Evolutionary conservation across 2,329 filamentous ascomycete genomes (phyloP).

Genomic region (Triangularia setosa): DNA sequence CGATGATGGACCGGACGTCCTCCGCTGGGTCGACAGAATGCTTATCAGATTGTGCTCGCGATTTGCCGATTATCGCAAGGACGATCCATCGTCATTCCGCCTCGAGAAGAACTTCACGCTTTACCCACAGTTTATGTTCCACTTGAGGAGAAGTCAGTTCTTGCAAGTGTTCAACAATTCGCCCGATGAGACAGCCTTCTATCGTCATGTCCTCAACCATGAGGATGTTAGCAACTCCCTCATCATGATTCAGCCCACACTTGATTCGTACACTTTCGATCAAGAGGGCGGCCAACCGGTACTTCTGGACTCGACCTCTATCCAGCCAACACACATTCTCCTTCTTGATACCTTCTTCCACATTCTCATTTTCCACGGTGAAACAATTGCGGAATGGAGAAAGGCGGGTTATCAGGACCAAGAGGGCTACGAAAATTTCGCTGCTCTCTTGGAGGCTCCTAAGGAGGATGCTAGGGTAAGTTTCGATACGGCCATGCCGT

Average conservation of each 20-base stretch:
- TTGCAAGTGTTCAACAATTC: constrained; percentile 99
- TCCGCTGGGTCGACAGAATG: constrained; percentile 98
- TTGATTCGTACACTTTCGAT: constrained; percentile 96
- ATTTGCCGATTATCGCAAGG: constrained; percentile 97
- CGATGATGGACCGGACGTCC: constrained; percentile 95
- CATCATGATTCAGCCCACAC: constrained; percentile 97
- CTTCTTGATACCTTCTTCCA: constrained; percentile 99
- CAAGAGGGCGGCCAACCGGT: constrained; percentile 90
- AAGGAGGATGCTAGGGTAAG: constrained; percentile 93
- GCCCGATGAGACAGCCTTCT: constrained; percentile 98
- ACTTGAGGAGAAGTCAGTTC: constrained; percentile 93
- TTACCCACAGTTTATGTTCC: constrained; percentile 99
- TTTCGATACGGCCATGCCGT: constrained; percentile 18
- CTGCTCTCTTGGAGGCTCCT: constrained; percentile 78
- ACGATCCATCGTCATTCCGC: constrained; percentile 94
- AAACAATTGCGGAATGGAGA: constrained; percentile 96
- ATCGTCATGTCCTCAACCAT: constrained; percentile 92
- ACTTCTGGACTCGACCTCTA: constrained; percentile 92
- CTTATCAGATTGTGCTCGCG: constrained; percentile 92
- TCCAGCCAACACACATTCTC: constrained; percentile 88
- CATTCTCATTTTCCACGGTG: constrained; percentile 97
- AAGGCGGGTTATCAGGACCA: constrained; percentile 98
- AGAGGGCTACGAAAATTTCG: constrained; percentile 97
- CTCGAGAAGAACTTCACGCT: constrained; percentile 98
- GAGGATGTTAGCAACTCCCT: constrained; percentile 96